These are phyloP conservation scores for Isoetes taiwanensis DNA, from an alignment of 75 land plant genomes.

Conservation along the genomic window DNA sequence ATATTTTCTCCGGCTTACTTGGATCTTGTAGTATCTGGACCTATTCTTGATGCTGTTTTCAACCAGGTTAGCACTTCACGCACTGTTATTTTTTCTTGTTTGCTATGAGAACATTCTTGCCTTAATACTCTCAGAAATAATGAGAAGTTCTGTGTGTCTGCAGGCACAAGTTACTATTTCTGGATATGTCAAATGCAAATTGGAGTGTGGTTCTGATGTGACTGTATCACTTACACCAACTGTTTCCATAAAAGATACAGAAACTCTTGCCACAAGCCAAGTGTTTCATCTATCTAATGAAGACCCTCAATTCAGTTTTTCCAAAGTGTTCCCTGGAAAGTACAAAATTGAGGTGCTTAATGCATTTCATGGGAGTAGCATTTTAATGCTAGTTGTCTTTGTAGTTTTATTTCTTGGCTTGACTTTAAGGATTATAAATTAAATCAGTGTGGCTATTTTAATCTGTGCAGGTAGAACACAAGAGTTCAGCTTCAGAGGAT, in stretches of 20 bases:
- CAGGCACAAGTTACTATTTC: slow-evolving; percentile 68
- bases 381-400: too few relatives aligned
- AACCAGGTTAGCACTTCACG: slow-evolving; percentile 41
- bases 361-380: too few relatives aligned
- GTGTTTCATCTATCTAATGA: slow-evolving; percentile 33
- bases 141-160: background rate
- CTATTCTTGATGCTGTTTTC: slow-evolving; percentile 50
- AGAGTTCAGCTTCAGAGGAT: slow-evolving; percentile 30
- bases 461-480: slow-evolving; percentile 38
- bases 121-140: background rate
- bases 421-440: background rate
- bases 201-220: slow-evolving; percentile 38
- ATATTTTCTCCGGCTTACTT: slow-evolving; percentile 55
- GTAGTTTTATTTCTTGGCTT: background rate
- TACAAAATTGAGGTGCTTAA: slow-evolving; percentile 63
- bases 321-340: slow-evolving; percentile 76
- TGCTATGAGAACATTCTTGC: background rate
- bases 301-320: slow-evolving; percentile 38
- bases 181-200: slow-evolving; percentile 68
- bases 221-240: slow-evolving; percentile 36
- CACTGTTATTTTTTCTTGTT: background rate
- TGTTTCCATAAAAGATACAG: slow-evolving; percentile 5
- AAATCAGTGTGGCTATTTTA: background rate
- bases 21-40: slow-evolving; percentile 54
- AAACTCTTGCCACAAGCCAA: slow-evolving; percentile 18